Percentiles rank a stretch among this genome's conserved stretches.
phyloP scores from a whole-genome alignment of 768 basidiomycete species.

The Phylloporus arenicola region DNA sequence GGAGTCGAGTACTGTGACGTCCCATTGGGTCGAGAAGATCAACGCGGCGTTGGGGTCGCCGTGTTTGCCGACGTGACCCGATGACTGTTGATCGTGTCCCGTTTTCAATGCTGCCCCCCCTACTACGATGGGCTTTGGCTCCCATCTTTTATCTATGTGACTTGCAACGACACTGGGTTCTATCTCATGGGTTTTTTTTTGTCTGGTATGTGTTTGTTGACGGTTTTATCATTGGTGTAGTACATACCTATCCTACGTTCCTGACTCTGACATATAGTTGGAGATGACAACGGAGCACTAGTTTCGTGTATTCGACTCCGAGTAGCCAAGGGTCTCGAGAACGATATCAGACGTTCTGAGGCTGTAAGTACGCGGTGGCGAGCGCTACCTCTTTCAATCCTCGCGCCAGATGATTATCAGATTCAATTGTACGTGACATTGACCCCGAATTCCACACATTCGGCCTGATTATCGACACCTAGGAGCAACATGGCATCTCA shows the following conservation, averaged over 20 bases:
- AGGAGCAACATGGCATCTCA: neutral
- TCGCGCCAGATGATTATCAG: too few relatives aligned
- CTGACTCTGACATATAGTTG: neutral
- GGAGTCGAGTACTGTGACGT: constrained; percentile 30
- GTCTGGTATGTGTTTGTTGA: neutral
- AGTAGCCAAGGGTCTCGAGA: neutral
- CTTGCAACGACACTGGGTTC: neutral
- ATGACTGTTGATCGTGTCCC: neutral
- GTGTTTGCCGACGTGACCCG: constrained; percentile 2
- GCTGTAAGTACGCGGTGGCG: too few relatives aligned
- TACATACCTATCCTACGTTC: neutral
- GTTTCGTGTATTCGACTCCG: neutral
- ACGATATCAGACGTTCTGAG: too few relatives aligned
- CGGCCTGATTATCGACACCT: too few relatives aligned
- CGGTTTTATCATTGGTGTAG: neutral
- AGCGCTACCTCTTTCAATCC: too few relatives aligned
- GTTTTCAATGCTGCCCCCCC: neutral
- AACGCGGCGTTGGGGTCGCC: constrained; percentile 27
- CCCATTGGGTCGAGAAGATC: constrained; percentile 39
- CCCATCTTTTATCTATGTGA: neutral
- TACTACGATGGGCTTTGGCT: neutral
- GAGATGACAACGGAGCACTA: neutral
- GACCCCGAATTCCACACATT: too few relatives aligned
- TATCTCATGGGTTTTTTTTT: neutral
- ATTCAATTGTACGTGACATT: too few relatives aligned